Conservation (phyloP, 192 early-diverging fungal genomes). For the Gamsiella multidivaricata region DNA sequence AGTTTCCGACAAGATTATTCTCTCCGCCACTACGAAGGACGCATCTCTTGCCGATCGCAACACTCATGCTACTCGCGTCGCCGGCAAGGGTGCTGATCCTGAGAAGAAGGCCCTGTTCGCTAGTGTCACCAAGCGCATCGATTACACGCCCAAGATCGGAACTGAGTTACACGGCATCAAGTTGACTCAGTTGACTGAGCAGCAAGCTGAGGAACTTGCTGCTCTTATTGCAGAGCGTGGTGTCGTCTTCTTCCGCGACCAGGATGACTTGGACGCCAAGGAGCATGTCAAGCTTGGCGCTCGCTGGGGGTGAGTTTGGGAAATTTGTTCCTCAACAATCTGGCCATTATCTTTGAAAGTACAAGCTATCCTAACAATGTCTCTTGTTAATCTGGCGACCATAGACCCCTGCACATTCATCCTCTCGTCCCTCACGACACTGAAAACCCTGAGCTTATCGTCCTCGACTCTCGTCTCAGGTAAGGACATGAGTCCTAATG, state of each 20-base stretch:
- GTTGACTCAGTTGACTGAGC: slow-evolving; percentile 64
- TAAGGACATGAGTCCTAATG: slow-evolving; percentile 33
- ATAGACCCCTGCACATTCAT: slow-evolving; percentile 45
- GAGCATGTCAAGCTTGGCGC: slow-evolving; percentile 65
- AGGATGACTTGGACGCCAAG: slow-evolving; percentile 66
- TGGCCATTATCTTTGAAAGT: too few relatives aligned
- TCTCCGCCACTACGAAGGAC: slow-evolving; percentile 32
- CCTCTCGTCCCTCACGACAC: slow-evolving; percentile 33
- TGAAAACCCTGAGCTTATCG: slow-evolving; percentile 43
- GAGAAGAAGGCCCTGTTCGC: slow-evolving; percentile 65
- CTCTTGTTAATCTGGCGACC: background rate
- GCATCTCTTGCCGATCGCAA: slow-evolving; percentile 44
- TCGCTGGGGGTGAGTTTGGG: too few relatives aligned
- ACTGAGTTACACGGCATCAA: slow-evolving; percentile 75
- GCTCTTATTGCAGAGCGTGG: slow-evolving; percentile 71
- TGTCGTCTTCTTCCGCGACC: slow-evolving; percentile 77
- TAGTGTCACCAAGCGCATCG: slow-evolving; percentile 63
- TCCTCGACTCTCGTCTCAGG: slow-evolving; percentile 44
- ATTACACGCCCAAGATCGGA: slow-evolving; percentile 70
- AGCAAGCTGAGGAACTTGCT: slow-evolving; percentile 72
- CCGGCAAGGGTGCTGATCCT: slow-evolving; percentile 62
- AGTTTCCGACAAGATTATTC: slow-evolving; percentile 30
- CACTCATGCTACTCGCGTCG: slow-evolving; percentile 45
- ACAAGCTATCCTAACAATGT: too few relatives aligned
- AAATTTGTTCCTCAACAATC: too few relatives aligned